phyloP scores from a whole-genome alignment of 2,329 filamentous ascomycete species.

The Fusarium subglutinans region DNA sequence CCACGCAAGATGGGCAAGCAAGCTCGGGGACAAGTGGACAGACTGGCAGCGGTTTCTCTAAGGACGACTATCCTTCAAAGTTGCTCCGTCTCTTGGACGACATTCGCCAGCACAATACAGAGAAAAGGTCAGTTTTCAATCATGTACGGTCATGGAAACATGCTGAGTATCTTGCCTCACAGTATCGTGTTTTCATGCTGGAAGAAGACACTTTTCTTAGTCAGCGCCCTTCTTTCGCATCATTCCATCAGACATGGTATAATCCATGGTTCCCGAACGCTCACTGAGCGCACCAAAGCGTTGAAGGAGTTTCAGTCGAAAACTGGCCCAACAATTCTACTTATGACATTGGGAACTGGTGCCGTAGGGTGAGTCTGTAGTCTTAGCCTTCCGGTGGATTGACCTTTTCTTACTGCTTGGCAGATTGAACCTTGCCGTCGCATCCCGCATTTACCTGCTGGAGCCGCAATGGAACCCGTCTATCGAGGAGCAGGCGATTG shows the following conservation, averaged over 20 bases:
- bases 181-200: not conserved
- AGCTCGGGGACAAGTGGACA: not conserved
- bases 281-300: not conserved
- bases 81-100: not conserved
- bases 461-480: not conserved
- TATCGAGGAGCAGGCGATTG: not conserved
- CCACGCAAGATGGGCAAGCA: accelerated
- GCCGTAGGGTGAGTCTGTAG: not conserved
- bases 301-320: not conserved
- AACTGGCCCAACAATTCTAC: not conserved
- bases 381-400: accelerated
- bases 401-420: not conserved
- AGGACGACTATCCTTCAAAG: not conserved
- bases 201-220: not conserved
- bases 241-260: not conserved
- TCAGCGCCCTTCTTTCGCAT: not conserved
- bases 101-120: not conserved
- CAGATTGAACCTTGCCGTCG: not conserved
- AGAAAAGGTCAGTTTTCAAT: not conserved
- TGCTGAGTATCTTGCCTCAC: too few species aligned
- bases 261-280: not conserved
- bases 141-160: too few species aligned
- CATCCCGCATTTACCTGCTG: not conserved
- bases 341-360: not conserved
- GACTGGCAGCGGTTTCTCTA: accelerated